Evolutionary conservation across 116 monocot species (phyloP).

Genomic region (Posidonia oceanica): DNA sequence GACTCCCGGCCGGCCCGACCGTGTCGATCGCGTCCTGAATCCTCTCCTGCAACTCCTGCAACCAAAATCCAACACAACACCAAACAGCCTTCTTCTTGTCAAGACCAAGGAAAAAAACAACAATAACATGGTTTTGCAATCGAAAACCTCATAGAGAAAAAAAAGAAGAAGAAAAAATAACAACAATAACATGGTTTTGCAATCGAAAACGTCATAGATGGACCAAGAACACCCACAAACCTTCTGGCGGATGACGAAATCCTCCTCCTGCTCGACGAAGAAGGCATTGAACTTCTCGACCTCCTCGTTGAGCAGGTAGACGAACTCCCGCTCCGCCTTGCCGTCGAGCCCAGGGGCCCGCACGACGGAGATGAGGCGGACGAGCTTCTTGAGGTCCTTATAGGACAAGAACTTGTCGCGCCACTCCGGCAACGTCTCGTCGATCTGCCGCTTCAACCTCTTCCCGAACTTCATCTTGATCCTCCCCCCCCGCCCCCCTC

Average conservation of each 20-base stretch:
- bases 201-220: neutral
- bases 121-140: neutral
- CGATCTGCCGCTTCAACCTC: constrained; percentile 66
- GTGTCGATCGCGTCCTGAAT: constrained; percentile 19
- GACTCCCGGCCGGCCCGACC: constrained; percentile 11
- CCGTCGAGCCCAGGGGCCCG: constrained; percentile 1
- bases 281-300: constrained; percentile 93
- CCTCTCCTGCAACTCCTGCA: constrained; percentile 74
- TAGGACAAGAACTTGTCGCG: constrained; percentile 73
- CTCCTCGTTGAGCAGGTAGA: constrained; percentile 56
- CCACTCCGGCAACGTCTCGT: constrained; percentile 87
- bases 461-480: constrained; percentile 89
- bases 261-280: constrained; percentile 93
- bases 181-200: no score
- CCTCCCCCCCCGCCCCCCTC: neutral
- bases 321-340: constrained; percentile 39
- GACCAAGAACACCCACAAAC: constrained; percentile 5
- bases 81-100: neutral
- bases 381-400: constrained; percentile 78
- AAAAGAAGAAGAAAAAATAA: neutral
- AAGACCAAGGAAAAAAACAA: neutral
- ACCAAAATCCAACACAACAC: neutral
- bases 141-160: neutral
- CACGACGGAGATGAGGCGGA: constrained; percentile 38
- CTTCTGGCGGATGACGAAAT: constrained; percentile 72